Conservation (phyloP, 768 basidiomycete species). For the Heimioporus sp. region DNA sequence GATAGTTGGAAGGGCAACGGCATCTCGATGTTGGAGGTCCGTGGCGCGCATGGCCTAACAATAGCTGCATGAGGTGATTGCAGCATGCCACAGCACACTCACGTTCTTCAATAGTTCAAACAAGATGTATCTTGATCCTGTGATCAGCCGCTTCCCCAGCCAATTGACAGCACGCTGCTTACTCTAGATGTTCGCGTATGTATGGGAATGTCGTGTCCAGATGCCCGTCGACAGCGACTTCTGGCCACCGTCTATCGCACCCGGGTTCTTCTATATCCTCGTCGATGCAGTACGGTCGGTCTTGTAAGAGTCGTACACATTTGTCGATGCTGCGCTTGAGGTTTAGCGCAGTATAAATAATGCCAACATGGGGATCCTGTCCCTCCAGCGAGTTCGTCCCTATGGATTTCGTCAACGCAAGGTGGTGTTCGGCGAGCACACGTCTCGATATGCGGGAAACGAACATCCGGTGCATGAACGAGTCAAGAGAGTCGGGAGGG, state of each 20-base stretch:
- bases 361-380: conserved; percentile 70
- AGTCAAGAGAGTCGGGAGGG: conserved; percentile 73
- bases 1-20: conserved; percentile 55
- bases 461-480: conserved; percentile 90
- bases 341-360: conserved; percentile 76
- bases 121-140: conserved; percentile 67
- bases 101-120: conserved; percentile 92
- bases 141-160: background rate
- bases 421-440: conserved; percentile 86
- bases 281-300: conserved; percentile 44
- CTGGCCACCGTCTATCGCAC: conserved; percentile 47
- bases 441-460: conserved; percentile 87
- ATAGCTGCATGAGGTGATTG: background rate
- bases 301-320: conserved; percentile 57
- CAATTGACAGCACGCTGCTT: conserved; percentile 21
- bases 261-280: conserved; percentile 32
- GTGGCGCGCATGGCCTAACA: conserved; percentile 73
- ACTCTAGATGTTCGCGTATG: conserved; percentile 87
- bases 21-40: conserved; percentile 44
- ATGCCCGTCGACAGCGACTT: conserved; percentile 73
- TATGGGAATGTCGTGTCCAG: conserved; percentile 71
- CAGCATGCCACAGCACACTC: conserved; percentile 22
- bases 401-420: conserved; percentile 69
- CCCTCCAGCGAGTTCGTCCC: conserved; percentile 32
- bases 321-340: conserved; percentile 69